Evolutionary conservation across 2,329 filamentous ascomycete species (phyloP), one percentile per base, ranked within the genome.

Genomic region (Curvularia sp.): DNA sequence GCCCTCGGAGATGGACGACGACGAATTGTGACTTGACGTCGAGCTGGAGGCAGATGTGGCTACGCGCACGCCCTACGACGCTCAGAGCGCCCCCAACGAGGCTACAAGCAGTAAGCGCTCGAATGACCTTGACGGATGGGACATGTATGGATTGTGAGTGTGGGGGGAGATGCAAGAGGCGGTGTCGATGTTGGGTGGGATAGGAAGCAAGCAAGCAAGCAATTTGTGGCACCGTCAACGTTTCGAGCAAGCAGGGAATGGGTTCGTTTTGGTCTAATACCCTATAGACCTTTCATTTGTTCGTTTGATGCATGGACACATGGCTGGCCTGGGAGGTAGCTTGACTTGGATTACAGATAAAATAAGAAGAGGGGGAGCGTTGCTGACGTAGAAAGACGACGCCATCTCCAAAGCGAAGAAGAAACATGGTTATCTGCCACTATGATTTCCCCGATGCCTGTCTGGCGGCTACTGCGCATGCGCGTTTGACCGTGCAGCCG

Each of bases 1-100:
- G 83, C 96, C 95, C 49, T 95, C 93, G n/a, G 95, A 99, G 77
- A 86, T 99, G 74, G 94, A 93, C 50, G 88, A 90, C 60, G 80
- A 84, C 72, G 90, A 93, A 80, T 84, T 93, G 79, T 97, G 93
- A 97, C 91, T 93, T 45, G 66, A 76, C 67, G 73, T 79, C 71
- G 79, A 79, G 62, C 73, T 79, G 60, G 70, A 69, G 32, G 68
- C 71, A 49, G 61, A 61, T 57, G 69, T 64, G 65, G 74, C 77
- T 39, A 75, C 71, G 60, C 75, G 76, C 60, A 77, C 75, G 47
- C 74, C 74, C 53, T 78, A 71, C 62, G 76, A 77, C 47, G 63
- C 57, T 47, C 54, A 49, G 53, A 38, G 57, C 21, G 49, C 48
- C 4, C 48, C 43, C 43, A 49, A 61, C 57, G 49, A 62, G 42